These are phyloP conservation scores for Pseudogymnoascus sp. DNA, from an alignment of 2,329 filamentous ascomycete genomes.

Conservation along the genomic window DNA sequence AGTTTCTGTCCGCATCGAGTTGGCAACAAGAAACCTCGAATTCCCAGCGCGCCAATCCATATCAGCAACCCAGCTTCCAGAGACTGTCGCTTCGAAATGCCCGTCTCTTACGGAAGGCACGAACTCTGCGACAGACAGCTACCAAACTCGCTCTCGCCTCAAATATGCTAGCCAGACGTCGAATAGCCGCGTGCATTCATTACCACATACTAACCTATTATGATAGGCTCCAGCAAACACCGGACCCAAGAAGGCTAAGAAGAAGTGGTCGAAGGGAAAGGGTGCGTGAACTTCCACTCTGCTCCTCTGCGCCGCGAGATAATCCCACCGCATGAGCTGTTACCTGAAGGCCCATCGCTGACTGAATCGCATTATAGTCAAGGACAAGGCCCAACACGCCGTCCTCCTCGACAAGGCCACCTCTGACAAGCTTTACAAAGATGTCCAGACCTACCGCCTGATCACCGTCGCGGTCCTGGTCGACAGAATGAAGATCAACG, in stretches of 20 bases:
- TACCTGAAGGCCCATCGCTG: constrained; percentile 18
- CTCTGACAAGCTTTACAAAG: constrained; percentile 98
- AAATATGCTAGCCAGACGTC: constrained; percentile 10
- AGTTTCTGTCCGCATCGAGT: neutral
- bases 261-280: constrained; percentile 66
- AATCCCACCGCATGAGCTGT: constrained; percentile 12
- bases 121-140: neutral
- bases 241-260: constrained; percentile 75
- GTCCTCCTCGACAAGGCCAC: constrained; percentile 98
- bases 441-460: constrained; percentile 99
- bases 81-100: neutral
- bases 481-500: constrained; percentile 99
- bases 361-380: constrained; percentile 62
- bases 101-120: neutral
- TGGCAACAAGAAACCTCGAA: neutral
- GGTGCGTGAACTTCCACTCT: constrained; percentile 36
- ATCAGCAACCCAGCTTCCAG: neutral
- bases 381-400: constrained; percentile 99
- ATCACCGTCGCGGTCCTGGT: constrained; percentile 98
- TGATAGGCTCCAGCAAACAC: constrained; percentile 48
- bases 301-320: constrained; percentile 15
- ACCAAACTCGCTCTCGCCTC: neutral
- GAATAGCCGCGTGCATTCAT: neutral
- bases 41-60: neutral
- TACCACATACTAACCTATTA: neutral